Evolutionary conservation across 1,139 yeast species (phyloP), one percentile per base, ranked within the genome.

Genomic region (Saccharomycopsis phalli): DNA sequence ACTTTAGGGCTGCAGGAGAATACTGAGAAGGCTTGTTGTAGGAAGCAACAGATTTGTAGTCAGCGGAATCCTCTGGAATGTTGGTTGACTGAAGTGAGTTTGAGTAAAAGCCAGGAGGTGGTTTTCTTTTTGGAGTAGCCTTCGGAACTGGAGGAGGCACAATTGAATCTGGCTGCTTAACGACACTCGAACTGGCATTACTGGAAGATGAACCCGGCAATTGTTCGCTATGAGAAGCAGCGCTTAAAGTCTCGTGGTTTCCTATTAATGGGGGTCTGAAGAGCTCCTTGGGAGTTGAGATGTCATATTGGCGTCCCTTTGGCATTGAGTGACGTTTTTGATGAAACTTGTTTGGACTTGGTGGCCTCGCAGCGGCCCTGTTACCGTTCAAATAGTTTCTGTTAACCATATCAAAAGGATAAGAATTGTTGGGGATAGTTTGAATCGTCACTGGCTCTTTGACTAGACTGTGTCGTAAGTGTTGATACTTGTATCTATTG

Each of bases 201-300:
- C n/a, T n/a, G n/a, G n/a, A n/a, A n/a, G n/a, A n/a, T n/a, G n/a
- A n/a, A n/a, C n/a, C n/a, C n/a, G n/a, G n/a, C n/a, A n/a, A n/a
- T n/a, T n/a, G n/a, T n/a, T n/a, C n/a, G n/a, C n/a, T n/a, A n/a
- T n/a, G n/a, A n/a, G n/a, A n/a, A n/a, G n/a, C n/a, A n/a, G n/a
- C n/a, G n/a, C n/a, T n/a, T n/a, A n/a, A n/a, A n/a, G n/a, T n/a
- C n/a, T 8, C 11, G 10, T 10, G 16, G 4, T 33, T 30, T 32
- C 46, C 36, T 5, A 43, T 43, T 26, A 43, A 36, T 3, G 46
- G 46, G 4, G 46, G 46, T 13, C 21, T 36, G 23, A 28, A 19
- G 23, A 43, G 37, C 4, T 18, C 14, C 3, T 38, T 38, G 2
- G 46, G 46, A n/a, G 40, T 25, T n/a, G 46, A 43, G 14, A 43